phyloP scores from a whole-genome alignment of 1,284 basidiomycete species.

The Chalciporus piperatoides region DNA sequence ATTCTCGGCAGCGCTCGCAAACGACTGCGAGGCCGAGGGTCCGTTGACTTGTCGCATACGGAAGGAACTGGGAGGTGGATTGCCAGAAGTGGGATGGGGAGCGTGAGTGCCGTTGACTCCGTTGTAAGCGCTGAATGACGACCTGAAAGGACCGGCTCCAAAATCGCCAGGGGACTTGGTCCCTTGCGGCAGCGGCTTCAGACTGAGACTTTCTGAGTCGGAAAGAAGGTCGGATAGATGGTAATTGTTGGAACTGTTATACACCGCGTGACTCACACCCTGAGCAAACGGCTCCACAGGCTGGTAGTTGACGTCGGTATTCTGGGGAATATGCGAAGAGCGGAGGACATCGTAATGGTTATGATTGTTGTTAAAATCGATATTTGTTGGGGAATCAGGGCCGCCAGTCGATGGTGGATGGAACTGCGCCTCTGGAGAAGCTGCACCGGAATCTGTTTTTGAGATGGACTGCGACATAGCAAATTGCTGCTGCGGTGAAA shows the following conservation, averaged over 20 bases:
- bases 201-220: conserved; percentile 39
- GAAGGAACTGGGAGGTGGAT: conserved; percentile 31
- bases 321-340: conserved; percentile 37
- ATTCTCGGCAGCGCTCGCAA: conserved; percentile 21
- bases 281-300: conserved; percentile 34
- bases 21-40: conserved; percentile 26
- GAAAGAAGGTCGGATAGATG: conserved; percentile 39
- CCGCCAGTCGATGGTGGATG: conserved; percentile 45
- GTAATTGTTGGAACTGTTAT: conserved; percentile 43
- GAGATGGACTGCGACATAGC: conserved; percentile 34
- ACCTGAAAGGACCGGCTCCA: conserved; percentile 33
- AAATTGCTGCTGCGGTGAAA: conserved; percentile 23
- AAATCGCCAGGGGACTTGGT: conserved; percentile 40
- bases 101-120: conserved; percentile 26
- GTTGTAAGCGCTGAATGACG: conserved; percentile 37
- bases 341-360: conserved; percentile 36
- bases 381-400: conserved; percentile 48
- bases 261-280: conserved; percentile 39
- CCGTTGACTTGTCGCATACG: conserved; percentile 31
- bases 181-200: conserved; percentile 37
- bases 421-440: conserved; percentile 54
- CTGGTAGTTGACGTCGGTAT: conserved; percentile 32
- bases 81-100: conserved; percentile 22
- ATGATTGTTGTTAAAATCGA: conserved; percentile 31
- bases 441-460: conserved; percentile 50